Conservation (phyloP, 2,329 filamentous ascomycete species). For the Pseudogymnoascus sp. region DNA sequence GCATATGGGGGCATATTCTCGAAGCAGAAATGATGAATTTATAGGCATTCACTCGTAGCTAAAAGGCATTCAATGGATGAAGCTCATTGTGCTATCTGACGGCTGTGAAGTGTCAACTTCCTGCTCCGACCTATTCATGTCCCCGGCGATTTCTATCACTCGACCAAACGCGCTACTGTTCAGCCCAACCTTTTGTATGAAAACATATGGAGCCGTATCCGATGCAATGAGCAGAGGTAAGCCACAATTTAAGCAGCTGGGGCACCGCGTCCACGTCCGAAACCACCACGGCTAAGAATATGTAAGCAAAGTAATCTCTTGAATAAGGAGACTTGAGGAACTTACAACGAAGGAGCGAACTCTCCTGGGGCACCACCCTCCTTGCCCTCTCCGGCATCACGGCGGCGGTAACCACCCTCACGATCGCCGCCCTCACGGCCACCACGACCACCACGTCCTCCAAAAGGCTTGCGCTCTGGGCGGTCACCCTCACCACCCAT, state of each 20-base stretch:
- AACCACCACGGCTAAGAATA: constrained; percentile 64
- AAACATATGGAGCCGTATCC: constrained; percentile 26
- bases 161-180: constrained; percentile 40
- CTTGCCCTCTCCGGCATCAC: constrained; percentile 77
- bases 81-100: constrained; percentile 31
- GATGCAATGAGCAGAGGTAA: constrained; percentile 27
- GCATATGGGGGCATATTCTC: constrained; percentile 1
- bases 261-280: constrained; percentile 77
- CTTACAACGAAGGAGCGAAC: constrained; percentile 85
- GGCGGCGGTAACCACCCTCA: constrained; percentile 86
- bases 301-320: constrained; percentile 28
- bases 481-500: constrained; percentile 74
- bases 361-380: constrained; percentile 87
- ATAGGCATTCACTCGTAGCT: constrained; percentile 9
- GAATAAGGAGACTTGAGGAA: constrained; percentile 19
- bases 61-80: constrained; percentile 21
- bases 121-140: constrained; percentile 35
- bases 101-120: constrained; percentile 33
- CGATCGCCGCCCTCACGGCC: constrained; percentile 63
- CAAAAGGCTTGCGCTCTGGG: constrained; percentile 67
- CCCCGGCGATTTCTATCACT: constrained; percentile 41
- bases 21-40: constrained; percentile 8
- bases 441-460: constrained; percentile 53
- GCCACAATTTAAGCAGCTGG: constrained; percentile 33
- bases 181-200: constrained; percentile 31